Conservation (phyloP, 148 eudicot species). For the Chenopodium quinoa region DNA sequence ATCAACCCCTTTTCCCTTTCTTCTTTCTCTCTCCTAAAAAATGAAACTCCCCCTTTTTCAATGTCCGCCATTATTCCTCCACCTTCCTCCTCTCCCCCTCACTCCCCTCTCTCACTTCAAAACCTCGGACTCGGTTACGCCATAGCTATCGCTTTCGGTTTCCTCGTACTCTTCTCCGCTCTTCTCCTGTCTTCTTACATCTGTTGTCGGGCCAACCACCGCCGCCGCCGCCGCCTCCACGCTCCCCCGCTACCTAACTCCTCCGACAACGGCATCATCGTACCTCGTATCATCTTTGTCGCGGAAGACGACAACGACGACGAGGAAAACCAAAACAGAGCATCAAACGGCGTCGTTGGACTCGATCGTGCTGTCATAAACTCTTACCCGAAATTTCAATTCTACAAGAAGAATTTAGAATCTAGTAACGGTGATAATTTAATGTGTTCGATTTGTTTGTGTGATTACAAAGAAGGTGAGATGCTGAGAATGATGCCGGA, state of each 20-base stretch:
- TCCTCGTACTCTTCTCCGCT: conserved; percentile 74
- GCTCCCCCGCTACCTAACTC: conserved; percentile 5
- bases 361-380: conserved; percentile 61
- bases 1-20: background rate
- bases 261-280: conserved; percentile 32
- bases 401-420: conserved; percentile 24
- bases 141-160: conserved; percentile 72
- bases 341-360: conserved; percentile 49
- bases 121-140: conserved; percentile 74
- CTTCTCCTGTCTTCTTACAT: conserved; percentile 68
- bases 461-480: conserved; percentile 75
- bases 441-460: conserved; percentile 73
- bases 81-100: conserved; percentile 21
- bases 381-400: conserved; percentile 74
- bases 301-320: conserved; percentile 57
- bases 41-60: conserved; percentile 19
- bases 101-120: conserved; percentile 29
- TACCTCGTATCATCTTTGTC: conserved; percentile 76
- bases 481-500: conserved; percentile 92
- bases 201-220: conserved; percentile 45
- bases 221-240: conserved; percentile 26
- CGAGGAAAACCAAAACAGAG: conserved; percentile 19
- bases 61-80: conserved; percentile 31
- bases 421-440: conserved; percentile 20
- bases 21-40: conserved; percentile 7